Conservation (phyloP, 805 yeast species). For the Starmerella bombi region DNA sequence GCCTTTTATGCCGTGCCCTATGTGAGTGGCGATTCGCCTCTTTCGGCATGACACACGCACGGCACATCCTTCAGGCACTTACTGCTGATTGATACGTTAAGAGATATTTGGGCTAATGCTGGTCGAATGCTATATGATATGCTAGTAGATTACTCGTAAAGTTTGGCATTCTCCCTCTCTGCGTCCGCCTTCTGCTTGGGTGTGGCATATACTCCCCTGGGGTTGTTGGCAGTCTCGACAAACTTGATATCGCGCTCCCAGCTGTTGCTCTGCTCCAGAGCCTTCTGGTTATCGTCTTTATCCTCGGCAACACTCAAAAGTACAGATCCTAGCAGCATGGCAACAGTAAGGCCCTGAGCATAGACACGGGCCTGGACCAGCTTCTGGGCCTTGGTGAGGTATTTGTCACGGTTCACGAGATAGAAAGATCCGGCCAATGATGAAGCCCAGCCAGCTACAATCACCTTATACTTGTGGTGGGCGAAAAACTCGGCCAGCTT, state of each 20-base stretch:
- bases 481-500: constrained; percentile 1
- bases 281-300: constrained; percentile 5
- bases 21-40: no score
- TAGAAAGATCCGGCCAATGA: constrained; percentile 73
- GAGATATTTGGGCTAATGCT: no score
- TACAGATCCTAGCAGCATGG: constrained; percentile 42
- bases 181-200: not conserved
- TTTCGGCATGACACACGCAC: no score
- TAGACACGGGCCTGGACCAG: constrained; percentile 85
- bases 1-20: no score
- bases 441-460: constrained; percentile 68
- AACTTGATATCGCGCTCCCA: constrained; percentile 21
- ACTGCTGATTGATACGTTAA: no score
- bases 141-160: not conserved
- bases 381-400: constrained; percentile 65
- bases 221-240: constrained; percentile 18
- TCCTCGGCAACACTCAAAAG: constrained; percentile 16
- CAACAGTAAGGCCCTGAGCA: constrained; percentile 74
- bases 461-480: constrained; percentile 30
- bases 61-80: no score
- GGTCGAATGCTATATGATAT: no score
- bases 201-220: constrained; percentile 4
- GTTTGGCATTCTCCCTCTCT: not conserved
- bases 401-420: constrained; percentile 55
- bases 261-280: constrained; percentile 11